phyloP scores from a whole-genome alignment of 1,284 basidiomycete genomes.

The Apiotrichum gamsii region DNA sequence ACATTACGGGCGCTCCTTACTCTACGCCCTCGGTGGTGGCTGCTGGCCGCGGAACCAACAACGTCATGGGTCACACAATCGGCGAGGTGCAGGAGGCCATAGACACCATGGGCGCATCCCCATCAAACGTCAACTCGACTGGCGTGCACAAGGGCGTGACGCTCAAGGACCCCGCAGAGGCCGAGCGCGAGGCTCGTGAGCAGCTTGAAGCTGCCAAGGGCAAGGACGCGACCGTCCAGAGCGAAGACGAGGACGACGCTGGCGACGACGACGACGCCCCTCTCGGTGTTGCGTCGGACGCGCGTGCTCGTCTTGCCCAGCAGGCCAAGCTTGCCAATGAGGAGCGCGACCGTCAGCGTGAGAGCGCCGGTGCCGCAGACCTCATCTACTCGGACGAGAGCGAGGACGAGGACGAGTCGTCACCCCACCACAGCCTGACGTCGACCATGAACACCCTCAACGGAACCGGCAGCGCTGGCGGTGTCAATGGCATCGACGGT shows the following conservation, averaged over 20 bases:
- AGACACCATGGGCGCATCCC: conserved; percentile 57
- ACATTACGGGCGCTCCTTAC: conserved; percentile 10
- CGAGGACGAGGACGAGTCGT: conserved; percentile 42
- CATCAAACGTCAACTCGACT: no score
- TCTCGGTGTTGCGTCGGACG: conserved; percentile 57
- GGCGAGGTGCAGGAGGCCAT: conserved; percentile 82
- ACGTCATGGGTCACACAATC: conserved; percentile 73
- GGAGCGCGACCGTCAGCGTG: conserved; percentile 52
- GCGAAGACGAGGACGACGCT: conserved; percentile 50
- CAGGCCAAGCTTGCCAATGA: conserved; percentile 55
- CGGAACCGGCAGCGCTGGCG: no score
- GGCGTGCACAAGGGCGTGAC: conserved; percentile 4
- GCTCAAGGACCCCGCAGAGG: conserved; percentile 17
- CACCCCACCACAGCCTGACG: not conserved
- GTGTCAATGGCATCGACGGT: no score
- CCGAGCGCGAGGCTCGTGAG: not conserved
- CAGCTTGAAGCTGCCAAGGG: conserved; percentile 19
- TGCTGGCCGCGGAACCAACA: conserved; percentile 6
- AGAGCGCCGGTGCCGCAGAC: conserved; percentile 35
- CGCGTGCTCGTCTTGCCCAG: conserved; percentile 61
- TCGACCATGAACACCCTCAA: no score
- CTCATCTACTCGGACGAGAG: conserved; percentile 47
- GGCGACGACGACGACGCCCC: conserved; percentile 51
- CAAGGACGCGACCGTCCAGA: conserved; percentile 43
- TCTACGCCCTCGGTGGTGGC: not conserved